Evolutionary conservation across 163 green algal genomes (phyloP).

Genomic region (Coccomyxa subellipsoidea): DNA sequence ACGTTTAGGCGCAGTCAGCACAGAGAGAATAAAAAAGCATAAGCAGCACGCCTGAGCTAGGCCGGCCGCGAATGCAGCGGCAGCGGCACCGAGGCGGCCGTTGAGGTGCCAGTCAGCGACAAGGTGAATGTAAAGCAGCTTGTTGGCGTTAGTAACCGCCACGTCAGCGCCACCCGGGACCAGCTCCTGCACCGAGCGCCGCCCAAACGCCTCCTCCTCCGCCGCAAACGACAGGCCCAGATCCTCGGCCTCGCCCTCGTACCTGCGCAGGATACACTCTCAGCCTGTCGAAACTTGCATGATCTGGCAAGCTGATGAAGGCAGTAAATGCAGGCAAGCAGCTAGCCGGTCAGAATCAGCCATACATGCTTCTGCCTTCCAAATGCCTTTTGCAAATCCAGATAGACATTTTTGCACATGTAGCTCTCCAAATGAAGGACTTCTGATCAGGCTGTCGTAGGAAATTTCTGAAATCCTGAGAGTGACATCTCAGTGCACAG

Average conservation of each 20-base stretch:
- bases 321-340: too few species aligned
- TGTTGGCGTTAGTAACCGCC: slow-evolving; percentile 76
- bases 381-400: too few species aligned
- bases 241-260: slow-evolving; percentile 68
- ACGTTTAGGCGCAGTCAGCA: too few species aligned
- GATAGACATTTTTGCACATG: too few species aligned
- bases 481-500: too few species aligned
- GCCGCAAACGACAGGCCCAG: slow-evolving; percentile 82
- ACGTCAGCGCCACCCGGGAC: slow-evolving; percentile 55
- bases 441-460: too few species aligned
- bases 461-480: too few species aligned
- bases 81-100: slow-evolving; percentile 51
- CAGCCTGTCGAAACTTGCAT: neutral
- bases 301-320: too few species aligned
- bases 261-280: slow-evolving; percentile 39
- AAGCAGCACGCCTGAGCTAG: slow-evolving; percentile 32
- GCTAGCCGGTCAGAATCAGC: too few species aligned
- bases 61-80: slow-evolving; percentile 56
- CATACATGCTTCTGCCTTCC: too few species aligned
- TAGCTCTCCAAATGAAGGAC: too few species aligned
- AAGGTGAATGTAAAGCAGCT: slow-evolving; percentile 70
- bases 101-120: slow-evolving; percentile 87
- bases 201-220: slow-evolving; percentile 70
- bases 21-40: neutral
- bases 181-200: slow-evolving; percentile 56